Evolutionary conservation across 139 green algal species (phyloP), one percentile per base, ranked within the genome.

Genomic region (Nannochloris sp.): DNA sequence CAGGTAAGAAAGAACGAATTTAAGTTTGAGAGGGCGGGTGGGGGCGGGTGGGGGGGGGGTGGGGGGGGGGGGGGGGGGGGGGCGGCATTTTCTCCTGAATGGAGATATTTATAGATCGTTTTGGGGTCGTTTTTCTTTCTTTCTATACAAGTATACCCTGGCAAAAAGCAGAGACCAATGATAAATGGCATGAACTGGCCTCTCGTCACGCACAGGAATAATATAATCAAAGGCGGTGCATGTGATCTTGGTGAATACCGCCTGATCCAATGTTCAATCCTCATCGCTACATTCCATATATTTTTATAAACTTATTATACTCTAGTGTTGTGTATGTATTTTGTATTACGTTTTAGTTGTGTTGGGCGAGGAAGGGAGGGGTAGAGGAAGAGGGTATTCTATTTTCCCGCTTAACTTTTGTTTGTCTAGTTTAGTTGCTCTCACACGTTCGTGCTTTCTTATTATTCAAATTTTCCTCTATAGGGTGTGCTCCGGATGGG

Each of bases 401-500:
- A n/a, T 23, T 45, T n/a, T 42, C 51, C 12, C 9, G 12, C 12
- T 59, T 59, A 59, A 12, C 9, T 35, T 35, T 54, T 64, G 45
- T 48, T 23, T 46, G 19, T 12, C 56, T 38, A 61, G 23, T 61
- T 61, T 23, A 60, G 30, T 32, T 14, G 19, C 37, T 64, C 25
- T 51, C 14, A n/a, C 61, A 63, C 31, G 25, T 36, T 9, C 30
- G 34, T 36, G n/a, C n/a, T 67, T 7, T 71, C 23, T 7, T 64
- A n/a, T 25, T 71, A n/a, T 39, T 5, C 15, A 29, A 31, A 23
- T n/a, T n/a, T n/a, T n/a, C n/a, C n/a, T n/a, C n/a, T 54, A 39
- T 81, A 92, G 81, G 92, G 92, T 45, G 92, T 97, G 63, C 73
- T 98, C 60, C 60, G 67, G 7, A 87, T 94, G 83, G 83, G 84